Evolutionary conservation across 2,329 filamentous ascomycete species (phyloP), one percentile per base, ranked within the genome.

Genomic region (Fusarium sambucinum): DNA sequence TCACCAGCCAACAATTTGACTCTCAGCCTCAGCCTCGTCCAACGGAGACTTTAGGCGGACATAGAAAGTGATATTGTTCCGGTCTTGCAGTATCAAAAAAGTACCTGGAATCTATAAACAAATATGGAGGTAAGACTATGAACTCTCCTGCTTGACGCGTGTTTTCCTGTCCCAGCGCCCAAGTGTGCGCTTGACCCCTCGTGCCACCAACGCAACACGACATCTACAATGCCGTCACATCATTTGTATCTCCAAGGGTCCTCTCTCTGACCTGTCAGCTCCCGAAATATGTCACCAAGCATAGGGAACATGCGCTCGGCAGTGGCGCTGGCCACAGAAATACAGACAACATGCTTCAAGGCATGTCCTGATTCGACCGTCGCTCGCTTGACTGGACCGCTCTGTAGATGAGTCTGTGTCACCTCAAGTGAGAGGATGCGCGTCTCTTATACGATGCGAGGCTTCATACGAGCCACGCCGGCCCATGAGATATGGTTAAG

Each of bases 91-190:
- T 19, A 47, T 42, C 42, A 41, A 17, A 33, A 44, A 45, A 53
- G 11, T 30, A 38, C 44, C 44, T 33, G 44, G 33, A 29, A 21
- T 44, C 29, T 54, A 12, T 32, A 63, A 45, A 23, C 23, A 61
- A 30, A 54, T 25, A 70, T 70, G 68, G 68, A 70, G 68, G 68
- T 70, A 70, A 69, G 66, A 68, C 40, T 52, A 29, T 51, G 33
- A 60, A 16, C 38, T 38, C 44, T 45, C 10, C 27, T 50, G 19
- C 21, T 46, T 47, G 42, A 41, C 52, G 41, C 52, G 59, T 44
- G 23, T 44, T 41, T 42, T 51, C 48, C 25, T 29, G 27, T 41
- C 30, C 46, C 45, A 29, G 48, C 41, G 60, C 48, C 57, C 44
- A 54, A 61, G 67, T 51, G 44, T 48, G 55, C 45, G 58, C 45